Conservation (phyloP, 371 early-diverging fungal genomes). For the Enterospora canceri region DNA sequence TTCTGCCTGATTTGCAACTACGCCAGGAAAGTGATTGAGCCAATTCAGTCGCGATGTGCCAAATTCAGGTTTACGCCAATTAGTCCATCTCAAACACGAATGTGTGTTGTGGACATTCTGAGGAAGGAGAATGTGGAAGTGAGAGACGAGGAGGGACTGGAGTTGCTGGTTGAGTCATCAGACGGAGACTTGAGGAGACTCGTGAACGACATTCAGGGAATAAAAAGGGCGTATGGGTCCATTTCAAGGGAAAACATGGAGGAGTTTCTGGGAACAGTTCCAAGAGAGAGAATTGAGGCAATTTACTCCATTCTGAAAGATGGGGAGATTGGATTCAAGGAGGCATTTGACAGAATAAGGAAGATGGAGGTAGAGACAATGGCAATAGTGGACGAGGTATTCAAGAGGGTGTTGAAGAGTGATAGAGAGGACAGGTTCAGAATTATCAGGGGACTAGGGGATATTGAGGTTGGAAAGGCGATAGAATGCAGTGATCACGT, state of each 20-base stretch:
- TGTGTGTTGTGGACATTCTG: conserved; percentile 64
- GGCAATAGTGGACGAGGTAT: conserved; percentile 25
- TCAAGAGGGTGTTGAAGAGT: conserved; percentile 23
- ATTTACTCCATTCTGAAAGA: conserved; percentile 24
- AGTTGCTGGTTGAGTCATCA: conserved; percentile 66
- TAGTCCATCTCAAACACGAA: conserved; percentile 62
- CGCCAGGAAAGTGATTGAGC: conserved; percentile 86
- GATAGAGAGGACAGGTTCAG: conserved; percentile 28
- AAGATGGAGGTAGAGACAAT: conserved; percentile 23
- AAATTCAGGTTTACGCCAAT: conserved; percentile 87
- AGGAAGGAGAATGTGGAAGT: conserved; percentile 57
- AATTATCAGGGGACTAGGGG: conserved; percentile 41
- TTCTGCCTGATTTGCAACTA: conserved; percentile 96
- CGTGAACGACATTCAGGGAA: conserved; percentile 62
- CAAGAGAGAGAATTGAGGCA: conserved; percentile 11
- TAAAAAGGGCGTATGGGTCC: conserved; percentile 21
- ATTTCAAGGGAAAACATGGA: conserved; percentile 25
- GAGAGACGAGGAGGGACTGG: conserved; percentile 64
- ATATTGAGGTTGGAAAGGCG: conserved; percentile 44
- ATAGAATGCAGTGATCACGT: conserved; percentile 52
- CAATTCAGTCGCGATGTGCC: conserved; percentile 89
- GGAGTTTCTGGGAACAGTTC: conserved; percentile 31
- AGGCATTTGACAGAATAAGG: neutral
- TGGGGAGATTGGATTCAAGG: conserved; percentile 9
- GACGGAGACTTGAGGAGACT: conserved; percentile 88